Evolutionary conservation across 2,329 filamentous ascomycete genomes (phyloP).

Genomic region (Stylonectria norvegica): DNA sequence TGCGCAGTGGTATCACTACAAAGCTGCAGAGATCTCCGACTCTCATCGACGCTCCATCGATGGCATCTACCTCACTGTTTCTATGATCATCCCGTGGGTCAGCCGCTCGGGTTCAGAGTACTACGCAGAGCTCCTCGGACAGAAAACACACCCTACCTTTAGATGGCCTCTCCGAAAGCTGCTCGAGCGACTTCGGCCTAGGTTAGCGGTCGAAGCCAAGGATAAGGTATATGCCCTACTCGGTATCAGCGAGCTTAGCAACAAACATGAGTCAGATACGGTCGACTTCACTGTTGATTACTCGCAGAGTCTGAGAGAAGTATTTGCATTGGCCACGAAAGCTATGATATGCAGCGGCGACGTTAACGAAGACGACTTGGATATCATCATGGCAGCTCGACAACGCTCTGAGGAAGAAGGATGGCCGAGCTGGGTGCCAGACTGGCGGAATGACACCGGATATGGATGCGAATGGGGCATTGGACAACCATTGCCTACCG

Average conservation of each 20-base stretch:
- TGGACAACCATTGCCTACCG: constrained; percentile 6
- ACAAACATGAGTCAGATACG: not conserved
- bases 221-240: constrained; percentile 19
- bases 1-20: constrained; percentile 16
- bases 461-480: constrained; percentile 17
- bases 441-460: constrained; percentile 16
- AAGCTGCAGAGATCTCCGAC: constrained; percentile 4
- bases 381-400: constrained; percentile 15
- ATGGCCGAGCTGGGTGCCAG: constrained; percentile 21
- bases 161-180: constrained; percentile 14
- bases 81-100: constrained; percentile 16
- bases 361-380: constrained; percentile 3
- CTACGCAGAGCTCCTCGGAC: not conserved
- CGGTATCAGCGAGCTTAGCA: constrained; percentile 13
- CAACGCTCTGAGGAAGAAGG: constrained; percentile 6
- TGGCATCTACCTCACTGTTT: constrained; percentile 7
- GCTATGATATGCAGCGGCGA: constrained; percentile 9
- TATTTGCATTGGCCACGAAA: constrained; percentile 11
- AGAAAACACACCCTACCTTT: constrained; percentile 9
- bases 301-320: constrained; percentile 10
- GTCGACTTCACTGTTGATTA: constrained; percentile 11
- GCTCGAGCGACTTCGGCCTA: constrained; percentile 11
- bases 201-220: constrained; percentile 12
- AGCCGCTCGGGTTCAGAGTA: constrained; percentile 10
- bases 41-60: constrained; percentile 4